These are phyloP conservation scores for Trapa bicornis DNA, from an alignment of 345 rosid genomes.

Conservation along the genomic window DNA sequence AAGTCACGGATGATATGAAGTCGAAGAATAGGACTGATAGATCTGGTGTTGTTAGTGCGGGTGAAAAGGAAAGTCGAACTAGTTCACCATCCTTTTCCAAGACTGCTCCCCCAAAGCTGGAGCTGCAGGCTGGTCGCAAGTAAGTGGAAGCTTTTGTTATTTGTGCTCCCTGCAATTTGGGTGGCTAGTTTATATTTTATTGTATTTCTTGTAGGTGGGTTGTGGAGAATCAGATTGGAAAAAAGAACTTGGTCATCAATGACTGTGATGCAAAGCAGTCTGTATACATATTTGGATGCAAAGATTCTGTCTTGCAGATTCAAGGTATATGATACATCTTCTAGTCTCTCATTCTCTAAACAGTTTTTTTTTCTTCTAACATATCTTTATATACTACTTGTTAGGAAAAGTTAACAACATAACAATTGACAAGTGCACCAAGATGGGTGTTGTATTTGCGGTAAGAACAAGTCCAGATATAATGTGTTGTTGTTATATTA, in stretches of 20 bases:
- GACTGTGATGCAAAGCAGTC: slow-evolving; percentile 91
- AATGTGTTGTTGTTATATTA: neutral
- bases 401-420: slow-evolving; percentile 95
- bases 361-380: too few relatives aligned
- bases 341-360: neutral
- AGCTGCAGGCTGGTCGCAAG: slow-evolving; percentile 99
- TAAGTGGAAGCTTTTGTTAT: slow-evolving; percentile 23
- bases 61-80: slow-evolving; percentile 40
- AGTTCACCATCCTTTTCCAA: slow-evolving; percentile 46
- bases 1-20: slow-evolving; percentile 91
- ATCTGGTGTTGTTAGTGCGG: slow-evolving; percentile 52
- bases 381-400: slow-evolving; percentile 11
- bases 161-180: neutral
- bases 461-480: slow-evolving; percentile 32
- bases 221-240: slow-evolving; percentile 91
- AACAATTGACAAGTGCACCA: slow-evolving; percentile 87
- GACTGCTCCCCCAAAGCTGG: slow-evolving; percentile 78
- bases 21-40: slow-evolving; percentile 65
- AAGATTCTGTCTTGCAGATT: slow-evolving; percentile 92
- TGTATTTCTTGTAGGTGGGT: slow-evolving; percentile 54
- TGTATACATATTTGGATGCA: slow-evolving; percentile 89
- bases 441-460: slow-evolving; percentile 78
- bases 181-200: neutral
- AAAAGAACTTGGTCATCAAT: slow-evolving; percentile 66
- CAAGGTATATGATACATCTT: slow-evolving; percentile 33